Base-by-base conservation (phyloP, 495 filamentous ascomycete genomes). In the Talaromyces adpressus region DNA sequence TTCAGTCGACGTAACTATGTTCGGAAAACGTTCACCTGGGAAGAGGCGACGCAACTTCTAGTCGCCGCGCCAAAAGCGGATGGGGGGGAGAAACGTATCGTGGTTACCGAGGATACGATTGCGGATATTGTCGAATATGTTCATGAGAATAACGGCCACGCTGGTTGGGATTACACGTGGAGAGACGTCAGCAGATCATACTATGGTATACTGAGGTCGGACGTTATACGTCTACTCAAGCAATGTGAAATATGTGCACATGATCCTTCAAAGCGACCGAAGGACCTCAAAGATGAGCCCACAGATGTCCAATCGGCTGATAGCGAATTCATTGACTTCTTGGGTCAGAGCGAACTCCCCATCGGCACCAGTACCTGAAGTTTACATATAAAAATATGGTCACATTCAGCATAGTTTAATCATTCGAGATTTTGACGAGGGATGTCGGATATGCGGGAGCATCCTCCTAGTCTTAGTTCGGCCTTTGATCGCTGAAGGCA, bases 131-230 rank as follows among this genome's bases (percentile, higher is more conserved):
- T 63, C 14, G 62, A 63, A 30, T 30, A 57, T 18, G 64, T 61
- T 34, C 64, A 66, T 60, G 41, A 63, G 22, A 52, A 32, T 54
- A 66, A 66, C 45, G 64, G 62, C 23, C 64, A 66, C 52, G 52
- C 62, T 5, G 64, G 62, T 27, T 66, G 61, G 61, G 64, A 66
- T 66, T 62, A 53, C 56, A 66, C 64, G 11, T 66, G 62, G 62
- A 63, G 41, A 36, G 54, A 66, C 52, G 34, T 66, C 56, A 66
- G 61, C 41, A 62, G 16, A n/a, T 63, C 61, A 22, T 66, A 57
- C 57, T 66, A 66, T 39, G 64, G 64, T 52, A 66, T 66, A 14
- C 57, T 59, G 41, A 45, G 64, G 52, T 66, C 64, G 30, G 64
- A 64, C 39, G 52, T 66, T 36, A 66, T 66, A 59, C 53, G 36